Evolutionary conservation across 805 yeast genomes (phyloP), one percentile per base, ranked within the genome.

Genomic region (Cephaloascus fragrans): DNA sequence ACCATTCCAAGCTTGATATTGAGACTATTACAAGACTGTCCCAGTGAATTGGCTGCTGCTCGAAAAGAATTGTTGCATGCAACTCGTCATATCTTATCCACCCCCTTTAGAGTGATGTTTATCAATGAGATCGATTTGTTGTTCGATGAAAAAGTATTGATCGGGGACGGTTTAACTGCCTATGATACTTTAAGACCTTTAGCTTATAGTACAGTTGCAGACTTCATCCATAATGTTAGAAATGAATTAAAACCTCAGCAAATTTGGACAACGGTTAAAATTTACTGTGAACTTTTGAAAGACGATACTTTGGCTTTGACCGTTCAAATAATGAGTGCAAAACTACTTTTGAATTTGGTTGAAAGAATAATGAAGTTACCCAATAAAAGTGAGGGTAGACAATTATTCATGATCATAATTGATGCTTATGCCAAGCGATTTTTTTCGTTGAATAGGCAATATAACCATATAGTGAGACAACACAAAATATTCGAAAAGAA

Each of bases 291-390:
- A 20, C 79, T 87, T 47, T 63, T 93, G 44, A 82, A 83, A 48
- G 97, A 94, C 53, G 78, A 76, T 45, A 65, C 89, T 0, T 62
- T 93, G 45, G 93, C 95, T 1, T 71, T 86, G 44, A 84, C 95
- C 4, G 96, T 89, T 29, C 97, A 94, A 57, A 84, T 89, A 8
- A 88, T 93, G 97, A 84, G 96, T 61, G 96, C 97, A 2, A 90
- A 89, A 59, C 65, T 93, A 26, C 61, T 93, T 26, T 60, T 90
- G 44, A 94, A 93, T 56, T 65, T 94, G 49, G 90, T 93, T 17
- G 98, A 94, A 47, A 67, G 95, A 34, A 83, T 93, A 32, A 71
- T 83, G 73, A 83, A 83, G 50, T 59, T 89, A 48, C 89, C 84
- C 32, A 83, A 83, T 39, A 84, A 84, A 47, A 72, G 76, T 19